Evolutionary conservation across 176 grass and related monocot genomes (phyloP), one percentile per base, ranked within the genome.

Genomic region (Urochloa ruziziensis): DNA sequence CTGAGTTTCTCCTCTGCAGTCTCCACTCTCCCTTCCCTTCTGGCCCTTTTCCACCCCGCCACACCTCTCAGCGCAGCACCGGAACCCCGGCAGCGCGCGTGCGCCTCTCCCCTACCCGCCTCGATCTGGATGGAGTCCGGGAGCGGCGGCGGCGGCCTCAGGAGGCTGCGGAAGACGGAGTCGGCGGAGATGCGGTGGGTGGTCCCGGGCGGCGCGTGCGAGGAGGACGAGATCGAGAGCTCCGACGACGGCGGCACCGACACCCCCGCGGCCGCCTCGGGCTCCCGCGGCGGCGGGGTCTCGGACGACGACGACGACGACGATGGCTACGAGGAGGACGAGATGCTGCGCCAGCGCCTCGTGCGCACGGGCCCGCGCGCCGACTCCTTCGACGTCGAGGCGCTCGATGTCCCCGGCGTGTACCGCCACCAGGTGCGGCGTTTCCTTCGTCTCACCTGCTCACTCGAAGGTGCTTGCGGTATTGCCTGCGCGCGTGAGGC

Each of bases 321-420:
- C 39, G 78, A 86, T 24, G 78, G 77, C 33, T 88, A 91, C 58
- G 92, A 95, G 39, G 89, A 93, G 62, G 89, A 79, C 1, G 82
- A 86, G 43, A 84, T 90, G 73, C 89, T 86, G 63, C 92, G 87
- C 70, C 91, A 94, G 85, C 88, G 85, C 72, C 91, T 99, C 75
- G 78, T 99, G 69, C 89, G 96, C 29, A 99, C 93, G 35, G 96
- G 89, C 28, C 96, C 89, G 67, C 91, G 93, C 36, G 82, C 90
- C 60, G 96, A 98, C 74, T 98, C 91, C 56, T 90, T 98, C 49
- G 96, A 98, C 81, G 93, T 94, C 5, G 96, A 98, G 77, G 96
- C 91, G 44, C 89, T 95, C 47, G 93, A 98, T 43, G 91, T 98
- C 67, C 86, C 84, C 57, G 93, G 96, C 19, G 66, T 90, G 79